Evolutionary conservation across 2,329 filamentous ascomycete genomes (phyloP), one percentile per base, ranked within the genome.

Genomic region (Dactylellina sp.): DNA sequence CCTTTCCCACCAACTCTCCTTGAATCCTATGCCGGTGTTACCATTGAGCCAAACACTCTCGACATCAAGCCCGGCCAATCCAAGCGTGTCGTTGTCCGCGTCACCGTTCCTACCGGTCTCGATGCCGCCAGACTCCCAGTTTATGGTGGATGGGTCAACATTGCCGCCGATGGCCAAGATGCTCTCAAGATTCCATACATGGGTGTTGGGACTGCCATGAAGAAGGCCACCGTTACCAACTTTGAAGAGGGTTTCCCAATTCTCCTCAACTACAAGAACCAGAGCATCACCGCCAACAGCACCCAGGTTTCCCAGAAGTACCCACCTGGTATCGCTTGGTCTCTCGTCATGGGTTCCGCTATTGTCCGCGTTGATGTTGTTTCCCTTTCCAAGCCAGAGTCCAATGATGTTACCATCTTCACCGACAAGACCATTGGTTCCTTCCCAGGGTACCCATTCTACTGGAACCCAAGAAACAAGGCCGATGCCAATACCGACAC

Each of bases 121-220:
- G 78, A 83, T 46, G 78, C 80, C 22, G 75, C 81, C 22, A 77
- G 78, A 44, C 76, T 84, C 46, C 83, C 83, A 0, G 75, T 84
- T 2, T 84, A 84, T 68, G 81, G 82, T 40, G 83, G 83, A 18
- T 84, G 84, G 75, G 78, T 84, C 20, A 79, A 81, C 63, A 76
- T 85, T 18, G 79, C 78, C 2, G 81, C 81, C n/a, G 79, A 80
- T 46, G 81, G 82, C 37, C 81, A 80, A 6, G 83, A 84, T 61
- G 75, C 79, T 11, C 78, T 84, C 1, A 81, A 81, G 6, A 80
- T 84, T 18, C 82, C 83, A 0, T 84, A 84, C 52, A 74, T 66
- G 61, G 70, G 70, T 62, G 56, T 74, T 32, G 70, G 44, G 24
- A 35, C 70, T 24, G 24, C 37, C 14, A 66, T 74, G 61, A 74